These are phyloP conservation scores for Diutina mesorugosa DNA, from an alignment of 1,139 yeast genomes.

Conservation along the genomic window DNA sequence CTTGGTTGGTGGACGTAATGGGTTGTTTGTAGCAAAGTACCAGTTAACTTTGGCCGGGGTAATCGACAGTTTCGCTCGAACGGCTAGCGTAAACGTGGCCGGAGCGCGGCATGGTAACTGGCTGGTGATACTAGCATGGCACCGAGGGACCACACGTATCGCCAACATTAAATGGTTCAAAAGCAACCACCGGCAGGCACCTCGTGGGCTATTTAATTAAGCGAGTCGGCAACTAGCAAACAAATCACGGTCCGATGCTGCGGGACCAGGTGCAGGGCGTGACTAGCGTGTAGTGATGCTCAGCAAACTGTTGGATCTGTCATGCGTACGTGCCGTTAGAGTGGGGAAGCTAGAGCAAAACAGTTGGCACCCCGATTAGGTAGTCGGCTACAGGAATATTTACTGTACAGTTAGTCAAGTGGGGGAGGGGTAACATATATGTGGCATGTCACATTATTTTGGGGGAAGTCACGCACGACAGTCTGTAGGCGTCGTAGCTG, in stretches of 20 bases:
- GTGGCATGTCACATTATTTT: not conserved
- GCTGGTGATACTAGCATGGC: not conserved
- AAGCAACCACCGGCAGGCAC: not conserved
- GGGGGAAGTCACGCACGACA: not conserved
- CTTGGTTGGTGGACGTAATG: constrained; percentile 54
- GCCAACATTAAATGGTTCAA: not conserved
- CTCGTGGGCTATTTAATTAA: not conserved
- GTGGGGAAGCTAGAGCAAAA: not conserved
- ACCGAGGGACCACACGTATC: not conserved
- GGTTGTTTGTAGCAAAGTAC: constrained; percentile 79
- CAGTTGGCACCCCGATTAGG: not conserved
- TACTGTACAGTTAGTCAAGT: not conserved
- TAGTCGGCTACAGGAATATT: not conserved
- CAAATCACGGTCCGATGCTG: not conserved
- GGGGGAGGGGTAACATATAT: not conserved
- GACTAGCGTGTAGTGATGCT: not conserved
- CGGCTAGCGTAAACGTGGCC: not conserved
- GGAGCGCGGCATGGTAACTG: not conserved
- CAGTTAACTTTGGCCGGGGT: constrained; percentile 24
- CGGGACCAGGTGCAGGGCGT: not conserved
- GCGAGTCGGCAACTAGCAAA: not conserved
- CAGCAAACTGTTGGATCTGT: not conserved
- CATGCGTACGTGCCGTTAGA: not conserved
- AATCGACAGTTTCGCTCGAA: not conserved
- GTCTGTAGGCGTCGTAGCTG: too few relatives aligned